phyloP scores from a whole-genome alignment of 129 eudicot genomes.

The Erigeron canadensis region DNA sequence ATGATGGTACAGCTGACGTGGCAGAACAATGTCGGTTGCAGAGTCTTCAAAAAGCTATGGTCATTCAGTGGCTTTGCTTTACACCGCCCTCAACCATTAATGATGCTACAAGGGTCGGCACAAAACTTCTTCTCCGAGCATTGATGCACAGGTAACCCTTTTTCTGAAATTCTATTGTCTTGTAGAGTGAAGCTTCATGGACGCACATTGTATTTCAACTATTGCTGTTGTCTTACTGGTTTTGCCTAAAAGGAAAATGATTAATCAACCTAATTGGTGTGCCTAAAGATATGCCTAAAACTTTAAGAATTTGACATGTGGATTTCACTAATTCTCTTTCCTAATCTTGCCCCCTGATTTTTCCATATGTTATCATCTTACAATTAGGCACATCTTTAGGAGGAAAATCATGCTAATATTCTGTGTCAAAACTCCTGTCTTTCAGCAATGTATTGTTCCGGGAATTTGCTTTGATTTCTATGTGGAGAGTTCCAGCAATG shows the following conservation, averaged over 20 bases:
- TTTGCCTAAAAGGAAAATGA: too few relatives aligned
- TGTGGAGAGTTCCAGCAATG: constrained; percentile 95
- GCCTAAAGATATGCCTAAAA: too few relatives aligned
- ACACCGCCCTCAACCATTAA: constrained; percentile 89
- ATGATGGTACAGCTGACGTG: constrained; percentile 60
- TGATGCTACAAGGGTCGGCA: constrained; percentile 56
- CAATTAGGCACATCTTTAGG: too few relatives aligned
- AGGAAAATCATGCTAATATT: not conserved
- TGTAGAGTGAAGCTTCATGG: constrained; percentile 12
- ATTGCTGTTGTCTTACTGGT: constrained; percentile 14
- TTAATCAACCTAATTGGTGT: too few relatives aligned
- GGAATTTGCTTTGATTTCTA: constrained; percentile 91
- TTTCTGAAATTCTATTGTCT: not conserved
- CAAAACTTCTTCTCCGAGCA: constrained; percentile 71
- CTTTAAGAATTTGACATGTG: too few relatives aligned
- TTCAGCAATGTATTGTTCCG: constrained; percentile 85
- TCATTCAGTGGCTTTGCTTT: constrained; percentile 57
- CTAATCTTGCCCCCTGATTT: too few relatives aligned
- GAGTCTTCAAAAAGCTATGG: constrained; percentile 86
- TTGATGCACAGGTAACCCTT: constrained; percentile 69
- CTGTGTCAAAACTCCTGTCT: not conserved
- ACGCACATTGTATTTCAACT: not conserved
- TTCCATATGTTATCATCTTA: too few relatives aligned
- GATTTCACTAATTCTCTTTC: too few relatives aligned
- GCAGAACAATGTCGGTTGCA: constrained; percentile 84